Percentiles rank a stretch among this genome's conserved stretches.
These are phyloP conservation scores for Rhizopus arrhizus DNA, from an alignment of 371 early-diverging fungal species.

Conservation along the genomic window DNA sequence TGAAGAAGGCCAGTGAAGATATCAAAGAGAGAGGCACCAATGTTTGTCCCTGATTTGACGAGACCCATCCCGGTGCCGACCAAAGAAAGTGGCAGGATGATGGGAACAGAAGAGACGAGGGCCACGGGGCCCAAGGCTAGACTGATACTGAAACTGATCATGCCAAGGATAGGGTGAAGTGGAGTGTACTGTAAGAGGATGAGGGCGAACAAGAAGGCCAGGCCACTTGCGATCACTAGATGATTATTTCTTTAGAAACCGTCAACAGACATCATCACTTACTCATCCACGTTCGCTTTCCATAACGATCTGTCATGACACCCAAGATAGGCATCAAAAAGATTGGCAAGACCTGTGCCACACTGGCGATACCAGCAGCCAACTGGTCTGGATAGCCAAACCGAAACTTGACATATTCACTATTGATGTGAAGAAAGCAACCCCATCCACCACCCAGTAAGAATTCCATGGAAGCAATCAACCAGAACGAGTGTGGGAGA, in stretches of 20 bases:
- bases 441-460: slow-evolving; percentile 74
- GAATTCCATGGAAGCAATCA: slow-evolving; percentile 63
- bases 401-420: slow-evolving; percentile 67
- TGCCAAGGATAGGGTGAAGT: slow-evolving; percentile 58
- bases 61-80: slow-evolving; percentile 74
- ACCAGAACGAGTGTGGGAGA: slow-evolving; percentile 69
- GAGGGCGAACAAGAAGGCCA: slow-evolving; percentile 50
- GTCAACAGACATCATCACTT: slow-evolving; percentile 20
- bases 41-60: slow-evolving; percentile 68
- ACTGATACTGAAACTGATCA: slow-evolving; percentile 65
- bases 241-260: not conserved
- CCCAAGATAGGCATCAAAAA: slow-evolving; percentile 71
- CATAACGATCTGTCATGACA: slow-evolving; percentile 60
- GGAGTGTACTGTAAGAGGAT: slow-evolving; percentile 56
- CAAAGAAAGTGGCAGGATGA: slow-evolving; percentile 58
- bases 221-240: slow-evolving; percentile 54
- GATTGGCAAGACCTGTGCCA: slow-evolving; percentile 69
- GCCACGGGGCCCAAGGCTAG: slow-evolving; percentile 70
- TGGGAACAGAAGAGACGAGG: slow-evolving; percentile 66
- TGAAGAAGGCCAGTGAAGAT: slow-evolving; percentile 68
- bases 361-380: slow-evolving; percentile 70
- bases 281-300: slow-evolving; percentile 64
- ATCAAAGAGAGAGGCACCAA: slow-evolving; percentile 68
- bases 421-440: slow-evolving; percentile 73
- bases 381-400: slow-evolving; percentile 54